Base-by-base conservation (phyloP, 2,329 filamentous ascomycete species). In the Aspergillus oerlinghausenensis region DNA sequence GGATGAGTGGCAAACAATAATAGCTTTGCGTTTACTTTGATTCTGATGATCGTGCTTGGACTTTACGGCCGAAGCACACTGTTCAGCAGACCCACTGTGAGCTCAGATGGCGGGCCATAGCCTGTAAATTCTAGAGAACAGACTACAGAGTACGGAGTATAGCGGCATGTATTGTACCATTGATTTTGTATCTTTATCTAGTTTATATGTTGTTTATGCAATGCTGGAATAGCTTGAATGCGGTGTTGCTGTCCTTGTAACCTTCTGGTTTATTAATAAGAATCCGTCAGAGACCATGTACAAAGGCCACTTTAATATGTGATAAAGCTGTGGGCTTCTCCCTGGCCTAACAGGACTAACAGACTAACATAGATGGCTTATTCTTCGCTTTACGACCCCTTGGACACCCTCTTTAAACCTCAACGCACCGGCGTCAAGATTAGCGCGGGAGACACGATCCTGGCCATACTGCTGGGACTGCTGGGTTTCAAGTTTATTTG, bases 361-460 rank as follows among this genome's bases (percentile, higher is more conserved):
- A 32, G 29, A 11, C 29, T 14, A 29, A 11, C 5, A 48, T 49
- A 26, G 17, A 32, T 26, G 10, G 23, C 25, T n/a, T 25, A 25
- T 14, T 21, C 21, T 52, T 47, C n/a, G 25, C 49, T 62, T 55
- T 64, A 62, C 55, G 43, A 4, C 51, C 58, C 54, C 59, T 55
- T 50, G 53, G 47, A 29, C 55, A 26, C 43, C 26, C 49, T 21
- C 48, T 49, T 55, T 58, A 58, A 56, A 57, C 56, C 49, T 54
- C 55, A 53, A 61, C 49, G 58, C 56, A 57, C 54, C 52, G 55
- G 62, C 55, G 58, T 35, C 38, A 29, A 45, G 61, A 57, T 65
- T 65, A 68, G 65, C 51, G 63, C 63, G 63, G 62, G 65, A 67
- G 64, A 67, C 63, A 68, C 62, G 61, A 63, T 59, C 65, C 61